Evolutionary conservation across 2,329 filamentous ascomycete genomes (phyloP), one percentile per base, ranked within the genome.

Genomic region (Neocatenulostroma microsporum): DNA sequence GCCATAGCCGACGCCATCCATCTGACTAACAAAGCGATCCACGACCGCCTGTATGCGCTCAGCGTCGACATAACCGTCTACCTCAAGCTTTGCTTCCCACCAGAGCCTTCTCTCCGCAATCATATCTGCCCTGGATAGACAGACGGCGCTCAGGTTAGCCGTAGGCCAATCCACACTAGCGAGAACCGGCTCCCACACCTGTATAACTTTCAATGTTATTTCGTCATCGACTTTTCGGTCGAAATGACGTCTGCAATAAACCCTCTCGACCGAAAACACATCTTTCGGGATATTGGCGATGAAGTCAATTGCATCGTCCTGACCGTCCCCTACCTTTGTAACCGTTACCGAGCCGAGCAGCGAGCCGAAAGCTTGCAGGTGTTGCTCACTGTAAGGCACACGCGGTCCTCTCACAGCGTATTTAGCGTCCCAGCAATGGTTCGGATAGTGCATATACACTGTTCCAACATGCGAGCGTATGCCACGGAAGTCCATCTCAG

Each of bases 401-500:
- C n/a, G n/a, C n/a, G n/a, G n/a, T n/a, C n/a, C 34, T 4, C 21
- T 28, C 13, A 48, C 36, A 17, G 39, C 27, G 14, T 19, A 37
- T 21, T 13, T 10, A 21, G 49, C 42, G 30, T 52, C 50, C 47
- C 48, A 52, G 1, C 40, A 31, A 2, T 40, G 46, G 27, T 43
- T 32, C 5, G 50, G 47, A 23, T 39, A 51, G 26, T 53, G 49
- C 14, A 48, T 35, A 37, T 45, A 48, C 5, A 37, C 20, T 9
- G 24, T 33, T 4, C 37, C 39, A 19, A 34, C 11, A 27, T n/a
- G 27, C 7, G 20, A 20, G 9, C 26, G 17, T 11, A 19, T 21
- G 5, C n/a, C 12, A 24, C 18, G 30, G 18, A 13, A 19, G 14
- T 11, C 10, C 15, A 13, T 5, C n/a, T 17, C 12, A 4, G 21